phyloP scores from a whole-genome alignment of 192 early-diverging fungal species.

The Podila horticola region DNA sequence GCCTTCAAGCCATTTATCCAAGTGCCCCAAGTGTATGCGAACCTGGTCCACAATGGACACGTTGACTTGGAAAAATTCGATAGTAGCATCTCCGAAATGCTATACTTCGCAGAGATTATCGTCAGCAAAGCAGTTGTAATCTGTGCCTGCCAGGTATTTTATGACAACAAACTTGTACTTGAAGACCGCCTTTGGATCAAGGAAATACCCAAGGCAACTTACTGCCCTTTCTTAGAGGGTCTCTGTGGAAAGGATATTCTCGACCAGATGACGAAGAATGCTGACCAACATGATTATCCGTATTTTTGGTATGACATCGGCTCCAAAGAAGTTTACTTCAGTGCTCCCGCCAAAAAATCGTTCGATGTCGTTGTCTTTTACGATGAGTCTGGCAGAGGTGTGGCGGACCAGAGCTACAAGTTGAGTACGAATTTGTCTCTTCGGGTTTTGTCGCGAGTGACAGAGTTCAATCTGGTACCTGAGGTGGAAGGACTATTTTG shows the following conservation, averaged over 20 bases:
- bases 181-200: neutral
- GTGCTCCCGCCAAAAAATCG: neutral
- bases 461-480: neutral
- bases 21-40: neutral
- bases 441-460: neutral
- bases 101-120: no score
- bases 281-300: neutral
- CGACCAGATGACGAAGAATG: neutral
- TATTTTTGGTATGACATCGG: neutral
- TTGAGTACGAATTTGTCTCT: neutral
- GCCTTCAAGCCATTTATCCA: neutral
- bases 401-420: neutral
- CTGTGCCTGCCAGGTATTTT: neutral
- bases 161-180: neutral
- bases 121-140: neutral
- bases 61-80: neutral
- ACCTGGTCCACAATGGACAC: neutral
- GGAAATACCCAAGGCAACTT: neutral
- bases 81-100: neutral
- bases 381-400: neutral
- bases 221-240: neutral
- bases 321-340: neutral
- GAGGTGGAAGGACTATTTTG: neutral
- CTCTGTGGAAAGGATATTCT: no score
- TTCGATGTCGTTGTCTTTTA: neutral